Evolutionary conservation across 2,329 filamentous ascomycete genomes (phyloP), one percentile per base, ranked within the genome.

Genomic region (Aspergillus sp.): DNA sequence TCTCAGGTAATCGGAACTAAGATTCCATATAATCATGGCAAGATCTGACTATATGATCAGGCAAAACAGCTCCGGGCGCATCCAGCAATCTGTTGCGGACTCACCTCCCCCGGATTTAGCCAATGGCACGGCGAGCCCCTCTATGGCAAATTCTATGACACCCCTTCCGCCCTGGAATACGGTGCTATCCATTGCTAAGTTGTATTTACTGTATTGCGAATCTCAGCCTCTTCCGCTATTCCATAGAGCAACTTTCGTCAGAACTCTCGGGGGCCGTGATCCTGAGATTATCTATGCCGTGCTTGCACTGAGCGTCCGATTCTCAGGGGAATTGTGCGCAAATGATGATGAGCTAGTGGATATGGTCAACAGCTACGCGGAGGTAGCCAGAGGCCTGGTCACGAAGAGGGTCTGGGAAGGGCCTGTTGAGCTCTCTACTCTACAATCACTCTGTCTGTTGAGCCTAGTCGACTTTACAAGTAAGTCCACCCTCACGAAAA

Each of bases 171-270:
- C 67, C 2, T 68, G 63, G 63, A 66, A 72, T 25, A 61, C 67
- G 20, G 63, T 74, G 5, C 47, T 65, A 7, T 58, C 60, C 4
- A 58, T 72, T 12, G 71, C 69, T 10, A 63, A 72, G 41, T 56
- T 70, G 2, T 79, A 78, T 53, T 53, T 77, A 3, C 55, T 65
- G 4, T 78, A 74, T 52, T 75, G 74, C 47, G 72, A 78, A 45
- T 73, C 69, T 20, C 76, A 79, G 44, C 75, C 75, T 5, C 61
- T 79, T 19, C 69, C 70, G 13, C 60, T 79, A 0, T 79, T 79
- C 44, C 61, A 69, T 15, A 55, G 65, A 9, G 60, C 64, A 3
- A 63, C 53, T 1, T 75, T 78, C 50, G 47, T 76, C 7, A 51
- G 59, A 5, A 71, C 63, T 33, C 55, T 77, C 5, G 53, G 60